Base-by-base conservation (phyloP, 257 asterid species). In the Thymus mandschuricus region DNA sequence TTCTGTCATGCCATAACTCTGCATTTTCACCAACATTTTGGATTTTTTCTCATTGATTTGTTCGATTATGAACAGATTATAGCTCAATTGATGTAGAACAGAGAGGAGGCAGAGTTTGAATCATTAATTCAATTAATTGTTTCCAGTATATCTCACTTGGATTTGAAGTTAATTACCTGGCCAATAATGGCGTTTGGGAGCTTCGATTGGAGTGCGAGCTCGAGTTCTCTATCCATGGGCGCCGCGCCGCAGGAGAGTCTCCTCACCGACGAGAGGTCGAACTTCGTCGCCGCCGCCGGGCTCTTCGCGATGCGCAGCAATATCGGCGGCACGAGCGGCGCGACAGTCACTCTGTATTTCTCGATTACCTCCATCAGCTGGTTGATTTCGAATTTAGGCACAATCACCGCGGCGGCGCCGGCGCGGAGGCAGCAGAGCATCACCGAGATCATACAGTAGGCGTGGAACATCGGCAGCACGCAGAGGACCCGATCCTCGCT, bases 1-100 rank as follows among this genome's bases (percentile, higher is more conserved):
- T 74, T 86, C 92, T 8, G 92, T 86, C 92, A 86, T 86, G 5
- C 92, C 92, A 72, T 85, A 86, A 35, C 88, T 87, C 89, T 86
- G 64, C 41, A 38, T 38, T 3, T 60, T 13, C 61, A 56, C 12
- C 55, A 49, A 49, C 28, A 45, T 0, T 10, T 45, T 5, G 10
- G 13, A 45, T 11, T 45, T 45, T 65, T 49, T 46, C 15, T 30
- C 34, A 64, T 21, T 21, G 21, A 21, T 21, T 21, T 21, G 21
- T 21, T 21, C 21, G 6, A 27, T 10, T 56, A 56, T 31, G 41
- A 45, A 45, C 50, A 10, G 38, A 34, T 34, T 34, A 34, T 34
- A 34, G 38, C 38, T 34, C 0, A 1, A 34, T 34, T 34, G 38
- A 34, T 34, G 38, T 34, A 34, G 38, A 34, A 34, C 4, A 34